A percentile compares a stretch with the other conserved stretches of the same genome.
phyloP scores from a whole-genome alignment of 2,329 filamentous ascomycete genomes.

The Thielaviopsis ethacetica region DNA sequence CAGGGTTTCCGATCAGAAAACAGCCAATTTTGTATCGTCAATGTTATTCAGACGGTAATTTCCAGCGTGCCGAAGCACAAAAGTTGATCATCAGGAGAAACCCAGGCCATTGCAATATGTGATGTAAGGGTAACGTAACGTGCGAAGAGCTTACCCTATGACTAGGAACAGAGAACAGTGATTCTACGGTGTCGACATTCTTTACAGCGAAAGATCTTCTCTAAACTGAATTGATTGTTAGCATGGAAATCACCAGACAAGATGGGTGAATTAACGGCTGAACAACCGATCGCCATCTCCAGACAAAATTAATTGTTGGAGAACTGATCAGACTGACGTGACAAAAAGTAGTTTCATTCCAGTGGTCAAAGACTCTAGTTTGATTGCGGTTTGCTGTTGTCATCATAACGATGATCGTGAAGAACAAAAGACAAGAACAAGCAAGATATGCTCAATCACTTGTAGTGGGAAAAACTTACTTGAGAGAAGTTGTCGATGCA shows the following conservation, averaged over 20 bases:
- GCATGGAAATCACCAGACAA: neutral
- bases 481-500: slow-evolving; percentile 11
- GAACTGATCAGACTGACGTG: slow-evolving; percentile 76
- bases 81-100: slow-evolving; percentile 39
- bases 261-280: neutral
- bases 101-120: neutral
- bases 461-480: slow-evolving; percentile 18
- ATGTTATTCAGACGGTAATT: slow-evolving; percentile 83
- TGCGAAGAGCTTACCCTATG: slow-evolving; percentile 8
- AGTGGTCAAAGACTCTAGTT: slow-evolving; percentile 97
- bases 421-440: slow-evolving; percentile 10
- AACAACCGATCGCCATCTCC: slow-evolving; percentile 5
- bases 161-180: slow-evolving; percentile 2
- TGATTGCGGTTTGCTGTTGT: slow-evolving; percentile 75
- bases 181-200: slow-evolving; percentile 5
- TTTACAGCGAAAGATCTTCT: neutral
- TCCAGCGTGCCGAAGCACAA: slow-evolving; percentile 57
- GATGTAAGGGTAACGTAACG: neutral
- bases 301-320: neutral
- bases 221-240: slow-evolving; percentile 3
- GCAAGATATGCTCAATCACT: slow-evolving; percentile 5
- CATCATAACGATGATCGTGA: slow-evolving; percentile 39
- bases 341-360: slow-evolving; percentile 71
- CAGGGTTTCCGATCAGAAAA: slow-evolving; percentile 43
- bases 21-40: slow-evolving; percentile 76